phyloP scores from a whole-genome alignment of 768 basidiomycete species.

The Mycena metata region DNA sequence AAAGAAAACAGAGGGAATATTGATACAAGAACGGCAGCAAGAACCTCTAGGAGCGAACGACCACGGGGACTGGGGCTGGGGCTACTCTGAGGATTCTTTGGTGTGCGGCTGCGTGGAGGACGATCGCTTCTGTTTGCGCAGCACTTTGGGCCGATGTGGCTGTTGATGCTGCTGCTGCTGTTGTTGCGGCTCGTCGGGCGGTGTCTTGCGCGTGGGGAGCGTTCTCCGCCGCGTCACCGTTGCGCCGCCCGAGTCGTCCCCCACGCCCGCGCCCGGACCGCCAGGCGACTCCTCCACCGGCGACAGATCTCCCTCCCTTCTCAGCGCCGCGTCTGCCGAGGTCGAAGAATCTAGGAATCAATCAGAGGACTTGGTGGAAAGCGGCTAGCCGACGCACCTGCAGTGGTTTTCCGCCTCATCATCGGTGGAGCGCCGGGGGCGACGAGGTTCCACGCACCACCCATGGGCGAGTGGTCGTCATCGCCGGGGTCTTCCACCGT shows the following conservation, averaged over 20 bases:
- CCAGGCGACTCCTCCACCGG: slow-evolving; percentile 62
- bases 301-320: slow-evolving; percentile 53
- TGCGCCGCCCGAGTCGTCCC: slow-evolving; percentile 45
- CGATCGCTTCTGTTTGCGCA: slow-evolving; percentile 66
- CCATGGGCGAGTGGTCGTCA: slow-evolving; percentile 58
- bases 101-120: slow-evolving; percentile 54
- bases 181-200: slow-evolving; percentile 36
- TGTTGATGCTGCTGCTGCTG: slow-evolving; percentile 22
- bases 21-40: slow-evolving; percentile 22
- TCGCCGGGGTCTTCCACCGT: slow-evolving; percentile 61
- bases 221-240: slow-evolving; percentile 74
- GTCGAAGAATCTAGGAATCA: slow-evolving; percentile 28
- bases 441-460: slow-evolving; percentile 70
- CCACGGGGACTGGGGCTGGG: no score
- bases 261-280: slow-evolving; percentile 37
- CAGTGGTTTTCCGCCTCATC: slow-evolving; percentile 47
- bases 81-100: slow-evolving; percentile 23
- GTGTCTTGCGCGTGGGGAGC: slow-evolving; percentile 60
- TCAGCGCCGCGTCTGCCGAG: slow-evolving; percentile 44
- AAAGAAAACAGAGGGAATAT: slow-evolving; percentile 14
- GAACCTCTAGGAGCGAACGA: slow-evolving; percentile 8
- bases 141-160: slow-evolving; percentile 52
- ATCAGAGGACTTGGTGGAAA: slow-evolving; percentile 19
- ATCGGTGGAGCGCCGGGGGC: slow-evolving; percentile 49
- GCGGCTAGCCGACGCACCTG: slow-evolving; percentile 37